A percentile compares a stretch with the other conserved stretches of the same genome.
Evolutionary conservation across 2,329 filamentous ascomycete genomes (phyloP).

Genomic region (Rutstroemia sp.): DNA sequence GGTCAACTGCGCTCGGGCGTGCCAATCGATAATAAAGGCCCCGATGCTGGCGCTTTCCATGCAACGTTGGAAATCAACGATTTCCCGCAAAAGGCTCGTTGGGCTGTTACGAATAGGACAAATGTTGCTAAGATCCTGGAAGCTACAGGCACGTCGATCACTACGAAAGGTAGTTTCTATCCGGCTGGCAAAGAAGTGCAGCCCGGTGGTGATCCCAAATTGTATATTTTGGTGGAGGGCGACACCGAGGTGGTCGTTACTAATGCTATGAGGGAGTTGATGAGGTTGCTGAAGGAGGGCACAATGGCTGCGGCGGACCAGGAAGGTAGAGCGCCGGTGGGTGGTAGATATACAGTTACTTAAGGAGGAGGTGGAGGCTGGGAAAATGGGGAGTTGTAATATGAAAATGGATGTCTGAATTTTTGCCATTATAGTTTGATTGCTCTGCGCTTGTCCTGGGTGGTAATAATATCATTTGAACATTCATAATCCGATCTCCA

Average conservation of each 20-base stretch:
- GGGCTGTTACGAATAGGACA: conserved; percentile 96
- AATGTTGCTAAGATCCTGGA: conserved; percentile 98
- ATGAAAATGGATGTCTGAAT: background rate
- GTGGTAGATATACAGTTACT: conserved; percentile 80
- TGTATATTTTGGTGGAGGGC: conserved; percentile 96
- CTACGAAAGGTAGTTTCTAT: conserved; percentile 93
- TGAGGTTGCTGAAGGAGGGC: conserved; percentile 79
- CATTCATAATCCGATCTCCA: too few species aligned
- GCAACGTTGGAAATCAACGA: conserved; percentile 98
- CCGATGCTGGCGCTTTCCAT: conserved; percentile 93
- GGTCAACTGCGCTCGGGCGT: conserved; percentile 86
- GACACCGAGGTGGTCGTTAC: conserved; percentile 91
- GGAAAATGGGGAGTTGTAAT: background rate
- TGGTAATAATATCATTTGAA: too few species aligned
- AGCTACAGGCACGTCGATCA: conserved; percentile 89
- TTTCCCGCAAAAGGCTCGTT: conserved; percentile 95
- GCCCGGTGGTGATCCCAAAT: conserved; percentile 72
- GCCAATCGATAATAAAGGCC: conserved; percentile 96
- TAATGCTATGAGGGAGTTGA: conserved; percentile 84
- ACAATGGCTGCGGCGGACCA: conserved; percentile 84
- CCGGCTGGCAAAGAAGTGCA: conserved; percentile 71
- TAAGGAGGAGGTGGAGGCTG: conserved; percentile 33
- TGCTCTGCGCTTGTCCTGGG: too few species aligned
- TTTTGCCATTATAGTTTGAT: background rate
- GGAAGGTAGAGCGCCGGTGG: conserved; percentile 70